phyloP scores from a whole-genome alignment of 75 land plant species.

The Selaginella tamariscina region DNA sequence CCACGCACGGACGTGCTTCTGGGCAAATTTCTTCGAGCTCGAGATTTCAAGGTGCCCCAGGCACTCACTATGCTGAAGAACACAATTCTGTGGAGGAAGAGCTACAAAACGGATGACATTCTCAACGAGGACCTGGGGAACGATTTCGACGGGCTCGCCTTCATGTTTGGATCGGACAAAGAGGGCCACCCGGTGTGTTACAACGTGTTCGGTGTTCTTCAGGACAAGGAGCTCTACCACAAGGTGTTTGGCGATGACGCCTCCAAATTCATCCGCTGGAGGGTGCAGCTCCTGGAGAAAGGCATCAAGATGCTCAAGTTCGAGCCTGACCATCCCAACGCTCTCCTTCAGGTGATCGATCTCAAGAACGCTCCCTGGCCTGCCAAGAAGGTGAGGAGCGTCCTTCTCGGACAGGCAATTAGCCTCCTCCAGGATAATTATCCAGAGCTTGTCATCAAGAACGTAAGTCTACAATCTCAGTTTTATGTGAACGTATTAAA shows the following conservation, averaged over 20 bases:
- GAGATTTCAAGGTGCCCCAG: conserved; percentile 61
- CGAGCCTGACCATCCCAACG: conserved; percentile 56
- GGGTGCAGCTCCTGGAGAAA: conserved; percentile 75
- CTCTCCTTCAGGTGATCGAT: conserved; percentile 82
- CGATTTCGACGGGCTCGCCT: conserved; percentile 52
- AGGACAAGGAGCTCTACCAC: conserved; percentile 70
- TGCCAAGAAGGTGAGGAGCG: conserved; percentile 38
- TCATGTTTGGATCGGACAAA: conserved; percentile 60
- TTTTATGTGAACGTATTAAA: neutral
- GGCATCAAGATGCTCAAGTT: conserved; percentile 60
- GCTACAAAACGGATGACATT: conserved; percentile 44
- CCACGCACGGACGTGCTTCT: conserved; percentile 72
- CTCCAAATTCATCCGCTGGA: conserved; percentile 65
- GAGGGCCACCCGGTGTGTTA: conserved; percentile 88
- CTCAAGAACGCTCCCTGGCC: conserved; percentile 72
- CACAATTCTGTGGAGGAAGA: conserved; percentile 51
- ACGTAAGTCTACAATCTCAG: conserved; percentile 27
- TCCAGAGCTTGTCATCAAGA: conserved; percentile 80
- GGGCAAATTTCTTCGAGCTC: conserved; percentile 68
- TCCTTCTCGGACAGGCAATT: conserved; percentile 50
- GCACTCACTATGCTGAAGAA: conserved; percentile 50
- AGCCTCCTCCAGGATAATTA: conserved; percentile 83
- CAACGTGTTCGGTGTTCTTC: conserved; percentile 73
- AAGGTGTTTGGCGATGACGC: conserved; percentile 73
- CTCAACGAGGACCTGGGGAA: conserved; percentile 53